Evolutionary conservation across 1,284 basidiomycete genomes (phyloP).

Genomic region (Amylostereum areolatum): DNA sequence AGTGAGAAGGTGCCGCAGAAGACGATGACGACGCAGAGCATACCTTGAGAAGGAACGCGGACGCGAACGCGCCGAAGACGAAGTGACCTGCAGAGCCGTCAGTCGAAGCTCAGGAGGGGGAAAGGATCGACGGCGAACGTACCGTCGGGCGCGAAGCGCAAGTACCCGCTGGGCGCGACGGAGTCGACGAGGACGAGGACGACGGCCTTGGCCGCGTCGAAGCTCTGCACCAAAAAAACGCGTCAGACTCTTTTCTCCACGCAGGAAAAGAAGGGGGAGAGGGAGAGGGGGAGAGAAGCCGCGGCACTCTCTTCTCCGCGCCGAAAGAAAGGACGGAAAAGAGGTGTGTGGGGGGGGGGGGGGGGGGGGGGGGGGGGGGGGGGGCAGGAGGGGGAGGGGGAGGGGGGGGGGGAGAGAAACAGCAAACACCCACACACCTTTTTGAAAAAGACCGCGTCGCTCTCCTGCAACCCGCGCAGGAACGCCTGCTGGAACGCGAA

Average conservation of each 20-base stretch:
- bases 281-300: not conserved
- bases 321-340: too few relatives aligned
- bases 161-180: slow-evolving; percentile 67
- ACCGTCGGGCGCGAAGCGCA: slow-evolving; percentile 81
- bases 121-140: slow-evolving; percentile 11
- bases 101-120: not conserved
- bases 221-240: slow-evolving; percentile 40
- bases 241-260: slow-evolving; percentile 6
- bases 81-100: slow-evolving; percentile 55
- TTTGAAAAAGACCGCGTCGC: slow-evolving; percentile 61
- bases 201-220: slow-evolving; percentile 64
- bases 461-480: slow-evolving; percentile 56
- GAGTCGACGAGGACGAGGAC: slow-evolving; percentile 60
- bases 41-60: slow-evolving; percentile 78
- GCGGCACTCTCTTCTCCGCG: too few relatives aligned
- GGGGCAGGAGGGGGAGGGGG: too few relatives aligned
- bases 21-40: slow-evolving; percentile 8
- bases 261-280: not conserved
- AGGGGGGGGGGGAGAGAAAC: too few relatives aligned
- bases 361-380: too few relatives aligned
- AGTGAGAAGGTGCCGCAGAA: not conserved
- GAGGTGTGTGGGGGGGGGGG: too few relatives aligned
- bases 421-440: too few relatives aligned
- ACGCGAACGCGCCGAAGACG: slow-evolving; percentile 80
- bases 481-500: slow-evolving; percentile 82